Evolutionary conservation across 2,329 filamentous ascomycete species (phyloP), one percentile per base, ranked within the genome.

Genomic region (Fusarium sarcochroum): DNA sequence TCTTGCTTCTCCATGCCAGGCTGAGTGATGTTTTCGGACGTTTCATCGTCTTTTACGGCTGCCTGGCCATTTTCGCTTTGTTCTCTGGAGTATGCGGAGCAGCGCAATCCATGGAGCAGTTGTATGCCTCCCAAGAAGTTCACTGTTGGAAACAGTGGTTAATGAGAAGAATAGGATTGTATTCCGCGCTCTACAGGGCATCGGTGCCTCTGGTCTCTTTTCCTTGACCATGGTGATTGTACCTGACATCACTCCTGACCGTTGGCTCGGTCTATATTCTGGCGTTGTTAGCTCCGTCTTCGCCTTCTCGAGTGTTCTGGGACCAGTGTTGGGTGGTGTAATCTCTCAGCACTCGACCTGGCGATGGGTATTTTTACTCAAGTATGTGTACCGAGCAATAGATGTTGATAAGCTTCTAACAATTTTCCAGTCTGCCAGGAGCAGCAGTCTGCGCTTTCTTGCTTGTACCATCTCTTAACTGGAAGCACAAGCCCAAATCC

Each of bases 341-440:
- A 40, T 61, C 5, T 35, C 41, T 14, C 52, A 61, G 38, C 51
- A 61, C 21, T 65, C 45, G 34, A 47, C 50, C 8, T 56, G 53
- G 51, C 57, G 44, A 45, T 59, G 50, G 59, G 46, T 61, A 4
- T 61, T 61, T 40, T 46, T 56, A 14, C 58, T 61, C 23, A 61
- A 58, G 52, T 54, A 40, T 5, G 56, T 25, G 34, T 11, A n/a
- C 9, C 6, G 14, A 7, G 11, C 7, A n/a, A 10, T 11, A 4
- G 8, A 27, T 15, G 2, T 23, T 23, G 23, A 23, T 23, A 23
- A 23, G 27, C 13, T 13, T 11, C 48, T 40, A 11, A 30, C 25
- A 11, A 11, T 30, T 21, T 3, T 11, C 6, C 14, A 40, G 35
- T 10, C 35, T 50, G 4, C 47, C 47, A 18, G 47, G 47, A 15